Conservation (phyloP, 441 rosid genomes). For the Jatropha multifida region DNA sequence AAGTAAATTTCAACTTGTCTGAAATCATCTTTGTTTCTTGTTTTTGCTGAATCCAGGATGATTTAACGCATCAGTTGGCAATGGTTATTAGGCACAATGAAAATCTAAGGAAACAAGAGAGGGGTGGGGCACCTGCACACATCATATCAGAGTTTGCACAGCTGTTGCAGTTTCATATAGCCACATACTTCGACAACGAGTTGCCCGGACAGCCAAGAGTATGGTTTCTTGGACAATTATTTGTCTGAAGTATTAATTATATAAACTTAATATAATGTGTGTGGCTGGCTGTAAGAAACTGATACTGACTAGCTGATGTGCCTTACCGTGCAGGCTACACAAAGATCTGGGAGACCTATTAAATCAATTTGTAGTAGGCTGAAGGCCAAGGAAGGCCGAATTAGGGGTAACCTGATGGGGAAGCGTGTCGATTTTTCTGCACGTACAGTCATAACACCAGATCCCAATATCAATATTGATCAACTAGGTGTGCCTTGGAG, state of each 20-base stretch:
- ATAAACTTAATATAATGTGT: not conserved
- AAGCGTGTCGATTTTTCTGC: constrained; percentile 99
- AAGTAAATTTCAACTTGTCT: constrained; percentile 2
- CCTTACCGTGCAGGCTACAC: constrained; percentile 72
- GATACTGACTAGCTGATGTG: not conserved
- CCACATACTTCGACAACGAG: constrained; percentile 98
- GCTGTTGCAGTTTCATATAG: constrained; percentile 92
- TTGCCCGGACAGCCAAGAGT: constrained; percentile 99
- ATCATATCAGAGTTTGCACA: constrained; percentile 97
- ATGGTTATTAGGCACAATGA: constrained; percentile 96
- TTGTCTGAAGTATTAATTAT: not conserved
- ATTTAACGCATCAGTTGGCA: constrained; percentile 94
- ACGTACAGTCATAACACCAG: constrained; percentile 95
- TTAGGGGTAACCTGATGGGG: constrained; percentile 98
- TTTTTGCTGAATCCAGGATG: constrained; percentile 63
- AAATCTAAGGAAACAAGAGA: constrained; percentile 87
- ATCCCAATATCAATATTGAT: constrained; percentile 94
- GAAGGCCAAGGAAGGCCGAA: constrained; percentile 97
- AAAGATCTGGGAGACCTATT: constrained; percentile 98
- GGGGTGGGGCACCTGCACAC: constrained; percentile 98
- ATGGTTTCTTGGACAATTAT: constrained; percentile 16
- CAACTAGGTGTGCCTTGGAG: constrained; percentile 99
- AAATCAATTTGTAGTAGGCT: constrained; percentile 98
- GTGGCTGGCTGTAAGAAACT: not conserved
- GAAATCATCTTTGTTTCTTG: constrained; percentile 20